Conservation (phyloP, 2,329 filamentous ascomycete species). For the Fusarium kyushuense region DNA sequence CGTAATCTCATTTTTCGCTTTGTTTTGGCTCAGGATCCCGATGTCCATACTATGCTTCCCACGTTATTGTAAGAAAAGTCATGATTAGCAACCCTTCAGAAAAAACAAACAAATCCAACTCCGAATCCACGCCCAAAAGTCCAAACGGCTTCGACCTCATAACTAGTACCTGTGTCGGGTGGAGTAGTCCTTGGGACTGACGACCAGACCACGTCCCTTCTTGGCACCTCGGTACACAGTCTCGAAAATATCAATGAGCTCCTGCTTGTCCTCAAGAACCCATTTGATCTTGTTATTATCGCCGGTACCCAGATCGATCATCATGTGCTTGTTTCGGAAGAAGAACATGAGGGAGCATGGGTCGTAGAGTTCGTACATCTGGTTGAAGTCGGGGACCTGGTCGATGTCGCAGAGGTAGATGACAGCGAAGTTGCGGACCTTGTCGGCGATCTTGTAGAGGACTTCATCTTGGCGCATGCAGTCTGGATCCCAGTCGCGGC, state of each 20-base stretch:
- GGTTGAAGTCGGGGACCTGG: slow-evolving; percentile 91
- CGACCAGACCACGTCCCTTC: slow-evolving; percentile 95
- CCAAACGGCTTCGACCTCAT: neutral
- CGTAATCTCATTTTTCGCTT: slow-evolving; percentile 37
- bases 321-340: slow-evolving; percentile 99
- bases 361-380: slow-evolving; percentile 95
- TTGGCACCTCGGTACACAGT: slow-evolving; percentile 98
- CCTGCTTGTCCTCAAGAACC: slow-evolving; percentile 95
- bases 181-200: slow-evolving; percentile 82
- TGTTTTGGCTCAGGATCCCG: slow-evolving; percentile 6
- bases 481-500: slow-evolving; percentile 84
- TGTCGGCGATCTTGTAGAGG: slow-evolving; percentile 91
- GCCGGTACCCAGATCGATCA: slow-evolving; percentile 96
- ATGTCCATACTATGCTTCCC: slow-evolving; percentile 18
- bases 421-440: slow-evolving; percentile 91
- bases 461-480: slow-evolving; percentile 86
- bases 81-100: slow-evolving; percentile 28
- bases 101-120: slow-evolving; percentile 9
- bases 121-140: slow-evolving; percentile 14
- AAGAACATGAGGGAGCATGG: slow-evolving; percentile 96
- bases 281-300: slow-evolving; percentile 99
- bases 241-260: slow-evolving; percentile 98
- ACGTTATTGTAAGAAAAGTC: slow-evolving; percentile 13
- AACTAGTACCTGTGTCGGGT: slow-evolving; percentile 45
- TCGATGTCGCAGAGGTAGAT: slow-evolving; percentile 96